A percentile compares a stretch with the other conserved stretches of the same genome.
These are phyloP conservation scores for Pedinophyceae sp. DNA, from an alignment of 139 green algal genomes.

Conservation along the genomic window DNA sequence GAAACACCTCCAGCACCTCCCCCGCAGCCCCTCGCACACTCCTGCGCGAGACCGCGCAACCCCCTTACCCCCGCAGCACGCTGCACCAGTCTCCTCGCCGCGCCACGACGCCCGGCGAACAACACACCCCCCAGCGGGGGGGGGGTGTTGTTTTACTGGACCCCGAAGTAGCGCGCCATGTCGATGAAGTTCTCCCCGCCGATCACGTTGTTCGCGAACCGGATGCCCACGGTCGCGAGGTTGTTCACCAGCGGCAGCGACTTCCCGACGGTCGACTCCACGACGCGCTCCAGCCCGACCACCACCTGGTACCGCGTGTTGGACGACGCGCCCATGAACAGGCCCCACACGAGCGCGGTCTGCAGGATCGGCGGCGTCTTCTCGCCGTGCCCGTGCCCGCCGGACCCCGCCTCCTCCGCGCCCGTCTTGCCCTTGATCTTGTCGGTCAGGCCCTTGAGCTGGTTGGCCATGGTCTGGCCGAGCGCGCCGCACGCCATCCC, in stretches of 20 bases:
- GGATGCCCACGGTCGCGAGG: constrained; percentile 63
- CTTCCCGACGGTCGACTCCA: background rate
- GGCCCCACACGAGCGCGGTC: constrained; percentile 74
- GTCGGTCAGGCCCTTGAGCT: constrained; percentile 62
- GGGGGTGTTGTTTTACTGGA: no score
- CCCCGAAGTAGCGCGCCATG: constrained; percentile 76
- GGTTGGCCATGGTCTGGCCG: constrained; percentile 80
- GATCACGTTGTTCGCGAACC: constrained; percentile 90
- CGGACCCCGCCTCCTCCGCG: constrained; percentile 40
- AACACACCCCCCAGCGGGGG: no score
- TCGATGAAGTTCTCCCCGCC: constrained; percentile 90
- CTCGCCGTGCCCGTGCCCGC: constrained; percentile 27
- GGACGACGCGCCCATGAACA: constrained; percentile 93
- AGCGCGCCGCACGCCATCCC: constrained; percentile 75
- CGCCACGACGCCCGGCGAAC: no score
- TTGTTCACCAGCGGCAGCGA: constrained; percentile 11
- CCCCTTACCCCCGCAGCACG: no score
- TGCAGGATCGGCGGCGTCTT: constrained; percentile 52
- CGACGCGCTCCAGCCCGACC: constrained; percentile 66
- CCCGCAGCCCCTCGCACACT: no score
- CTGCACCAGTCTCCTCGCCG: no score
- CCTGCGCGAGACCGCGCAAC: no score
- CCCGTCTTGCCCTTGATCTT: background rate
- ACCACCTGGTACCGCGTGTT: constrained; percentile 87
- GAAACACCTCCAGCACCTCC: no score